These are phyloP conservation scores for Ceratopteris richardii DNA, from an alignment of 75 land plant species.

Conservation along the genomic window DNA sequence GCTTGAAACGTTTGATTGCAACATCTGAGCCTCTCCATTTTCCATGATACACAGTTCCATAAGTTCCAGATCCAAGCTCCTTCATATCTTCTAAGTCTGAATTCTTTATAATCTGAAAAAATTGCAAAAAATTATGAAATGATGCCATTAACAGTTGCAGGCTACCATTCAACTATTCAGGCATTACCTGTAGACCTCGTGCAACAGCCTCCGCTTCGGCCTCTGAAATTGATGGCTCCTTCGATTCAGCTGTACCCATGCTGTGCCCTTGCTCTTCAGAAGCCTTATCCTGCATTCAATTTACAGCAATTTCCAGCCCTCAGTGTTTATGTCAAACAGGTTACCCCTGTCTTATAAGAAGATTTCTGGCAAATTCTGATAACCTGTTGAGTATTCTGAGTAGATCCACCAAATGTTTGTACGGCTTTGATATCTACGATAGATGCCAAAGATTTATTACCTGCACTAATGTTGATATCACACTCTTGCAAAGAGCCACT, in stretches of 20 bases:
- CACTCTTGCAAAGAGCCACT: no score
- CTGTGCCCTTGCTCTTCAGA: no score
- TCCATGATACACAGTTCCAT: constrained; percentile 93
- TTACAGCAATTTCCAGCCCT: no score
- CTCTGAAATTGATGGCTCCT: not conserved
- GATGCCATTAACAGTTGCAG: not conserved
- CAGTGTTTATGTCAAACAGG: no score
- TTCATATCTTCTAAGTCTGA: constrained; percentile 81
- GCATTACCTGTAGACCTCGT: constrained; percentile 69
- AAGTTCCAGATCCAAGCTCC: constrained; percentile 93
- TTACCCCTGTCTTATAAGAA: no score
- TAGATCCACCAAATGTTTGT: no score
- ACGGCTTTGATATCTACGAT: no score
- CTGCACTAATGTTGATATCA: no score
- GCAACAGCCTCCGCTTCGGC: constrained; percentile 71
- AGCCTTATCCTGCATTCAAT: no score
- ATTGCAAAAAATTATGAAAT: constrained; percentile 6
- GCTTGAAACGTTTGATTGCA: constrained; percentile 93
- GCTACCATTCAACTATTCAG: not conserved
- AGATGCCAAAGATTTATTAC: no score
- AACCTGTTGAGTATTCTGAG: no score
- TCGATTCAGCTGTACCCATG: not conserved
- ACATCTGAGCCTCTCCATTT: constrained; percentile 96
- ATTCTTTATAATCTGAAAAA: constrained; percentile 60
- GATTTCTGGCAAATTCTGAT: no score